Conservation (phyloP, 169 alveolate genomes). For the Fabrea salina region DNA sequence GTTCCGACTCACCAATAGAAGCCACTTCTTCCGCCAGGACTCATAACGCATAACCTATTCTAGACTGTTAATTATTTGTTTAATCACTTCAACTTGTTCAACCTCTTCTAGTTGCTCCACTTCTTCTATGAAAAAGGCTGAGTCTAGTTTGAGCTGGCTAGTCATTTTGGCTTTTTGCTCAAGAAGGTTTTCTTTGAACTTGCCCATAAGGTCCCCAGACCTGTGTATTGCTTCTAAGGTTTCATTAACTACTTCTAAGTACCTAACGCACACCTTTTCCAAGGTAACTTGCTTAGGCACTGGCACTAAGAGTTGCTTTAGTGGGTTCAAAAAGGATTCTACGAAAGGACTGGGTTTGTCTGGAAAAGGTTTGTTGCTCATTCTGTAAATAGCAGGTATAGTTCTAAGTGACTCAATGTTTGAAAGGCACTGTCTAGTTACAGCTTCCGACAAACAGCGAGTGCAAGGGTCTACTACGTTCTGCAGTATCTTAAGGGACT, state of each 20-base stretch:
- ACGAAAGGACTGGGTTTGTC: not conserved
- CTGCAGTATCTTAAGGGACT: not conserved
- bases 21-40: too few species aligned
- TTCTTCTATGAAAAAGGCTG: not conserved
- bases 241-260: not conserved
- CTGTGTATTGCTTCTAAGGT: not conserved
- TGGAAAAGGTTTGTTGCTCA: not conserved
- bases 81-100: too few species aligned
- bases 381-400: conserved; percentile 6
- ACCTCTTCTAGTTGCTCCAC: not conserved
- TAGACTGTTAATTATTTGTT: too few species aligned
- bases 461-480: conserved; percentile 15
- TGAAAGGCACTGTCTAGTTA: not conserved
- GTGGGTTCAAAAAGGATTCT: not conserved
- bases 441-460: not conserved
- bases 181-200: not conserved
- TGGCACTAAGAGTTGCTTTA: not conserved
- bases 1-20: too few species aligned
- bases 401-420: not conserved
- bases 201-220: not conserved
- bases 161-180: conserved; percentile 8
- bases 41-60: too few species aligned
- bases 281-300: not conserved
- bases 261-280: not conserved
- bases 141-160: not conserved